phyloP scores from a whole-genome alignment of 176 grass and related monocot genomes.

The Elymus sibiricus region DNA sequence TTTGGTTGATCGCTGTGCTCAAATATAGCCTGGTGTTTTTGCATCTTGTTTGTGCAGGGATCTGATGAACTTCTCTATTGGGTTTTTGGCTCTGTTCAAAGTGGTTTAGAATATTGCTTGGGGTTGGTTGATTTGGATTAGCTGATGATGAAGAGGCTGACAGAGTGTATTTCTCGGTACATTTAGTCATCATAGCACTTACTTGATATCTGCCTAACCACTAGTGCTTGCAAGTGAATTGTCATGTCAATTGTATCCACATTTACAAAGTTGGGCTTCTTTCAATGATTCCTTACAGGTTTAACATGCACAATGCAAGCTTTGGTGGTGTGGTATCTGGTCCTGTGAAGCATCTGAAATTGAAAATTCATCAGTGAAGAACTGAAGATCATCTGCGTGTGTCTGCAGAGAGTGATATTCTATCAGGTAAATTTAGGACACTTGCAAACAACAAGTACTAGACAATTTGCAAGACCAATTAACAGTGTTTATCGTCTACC shows the following conservation, averaged over 20 bases:
- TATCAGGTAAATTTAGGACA: no score
- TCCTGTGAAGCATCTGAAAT: background rate
- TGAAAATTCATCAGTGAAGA: background rate
- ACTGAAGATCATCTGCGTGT: no score
- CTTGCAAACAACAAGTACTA: background rate
- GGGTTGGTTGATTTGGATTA: no score
- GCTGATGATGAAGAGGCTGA: background rate
- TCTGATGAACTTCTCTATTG: no score
- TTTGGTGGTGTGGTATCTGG: background rate
- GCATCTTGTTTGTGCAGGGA: background rate
- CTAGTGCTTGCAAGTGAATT: background rate
- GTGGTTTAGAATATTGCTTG: no score
- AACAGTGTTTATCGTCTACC: background rate
- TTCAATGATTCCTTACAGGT: background rate
- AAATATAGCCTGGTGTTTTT: no score
- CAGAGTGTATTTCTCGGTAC: conserved; percentile 22
- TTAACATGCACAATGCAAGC: background rate
- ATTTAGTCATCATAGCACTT: no score
- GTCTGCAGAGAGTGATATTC: no score
- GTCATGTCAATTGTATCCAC: background rate
- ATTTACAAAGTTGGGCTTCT: background rate
- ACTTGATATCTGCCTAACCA: no score
- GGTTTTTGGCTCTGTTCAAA: no score
- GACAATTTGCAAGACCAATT: background rate
- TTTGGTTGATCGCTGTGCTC: no score